Conservation (phyloP, 2,329 filamentous ascomycete genomes). For the Sporothrix brasiliensis region DNA sequence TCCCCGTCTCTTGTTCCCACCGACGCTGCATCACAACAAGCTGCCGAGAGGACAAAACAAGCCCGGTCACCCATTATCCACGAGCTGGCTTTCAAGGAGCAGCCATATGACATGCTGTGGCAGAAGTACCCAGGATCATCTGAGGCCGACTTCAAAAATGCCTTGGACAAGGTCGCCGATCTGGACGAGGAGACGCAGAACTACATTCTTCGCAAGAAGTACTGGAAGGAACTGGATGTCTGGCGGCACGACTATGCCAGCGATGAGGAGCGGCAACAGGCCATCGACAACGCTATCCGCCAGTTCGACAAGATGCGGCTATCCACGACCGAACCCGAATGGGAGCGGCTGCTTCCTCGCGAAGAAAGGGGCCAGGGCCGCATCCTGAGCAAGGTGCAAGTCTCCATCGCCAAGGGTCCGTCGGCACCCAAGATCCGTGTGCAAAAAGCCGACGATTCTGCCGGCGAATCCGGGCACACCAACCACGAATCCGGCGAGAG, state of each 20-base stretch:
- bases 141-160: slow-evolving; percentile 57
- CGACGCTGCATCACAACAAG: slow-evolving; percentile 55
- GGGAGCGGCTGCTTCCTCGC: slow-evolving; percentile 62
- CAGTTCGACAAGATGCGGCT: slow-evolving; percentile 63
- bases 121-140: slow-evolving; percentile 54
- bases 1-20: slow-evolving; percentile 58
- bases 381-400: slow-evolving; percentile 64
- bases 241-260: slow-evolving; percentile 62
- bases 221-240: slow-evolving; percentile 66
- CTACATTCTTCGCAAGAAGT: slow-evolving; percentile 60
- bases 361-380: slow-evolving; percentile 63
- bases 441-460: slow-evolving; percentile 55
- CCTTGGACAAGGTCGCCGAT: slow-evolving; percentile 62
- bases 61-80: slow-evolving; percentile 58
- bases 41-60: slow-evolving; percentile 54
- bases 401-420: slow-evolving; percentile 56
- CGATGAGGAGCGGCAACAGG: slow-evolving; percentile 59
- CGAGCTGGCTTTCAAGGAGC: slow-evolving; percentile 60
- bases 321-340: slow-evolving; percentile 59
- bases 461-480: slow-evolving; percentile 43
- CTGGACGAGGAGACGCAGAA: slow-evolving; percentile 53
- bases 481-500: slow-evolving; percentile 48
- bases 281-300: slow-evolving; percentile 63
- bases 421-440: slow-evolving; percentile 55
- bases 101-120: slow-evolving; percentile 53